phyloP scores from a whole-genome alignment of 83 land plant species.

The Isoetes engelmannii region DNA sequence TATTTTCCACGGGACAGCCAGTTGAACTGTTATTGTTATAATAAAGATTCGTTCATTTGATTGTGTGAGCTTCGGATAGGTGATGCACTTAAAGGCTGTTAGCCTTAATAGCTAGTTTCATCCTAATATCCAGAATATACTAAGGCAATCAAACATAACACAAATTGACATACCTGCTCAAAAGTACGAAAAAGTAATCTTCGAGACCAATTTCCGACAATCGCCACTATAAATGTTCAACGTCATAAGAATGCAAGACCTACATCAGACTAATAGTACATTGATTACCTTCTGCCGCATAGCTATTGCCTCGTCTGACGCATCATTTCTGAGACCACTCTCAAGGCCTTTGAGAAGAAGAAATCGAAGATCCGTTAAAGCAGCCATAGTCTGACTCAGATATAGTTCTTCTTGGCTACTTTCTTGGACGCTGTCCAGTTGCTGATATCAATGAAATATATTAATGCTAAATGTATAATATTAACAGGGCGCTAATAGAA shows the following conservation, averaged over 20 bases:
- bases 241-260: not conserved
- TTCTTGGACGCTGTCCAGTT: too few relatives aligned
- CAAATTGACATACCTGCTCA: slow-evolving; percentile 64
- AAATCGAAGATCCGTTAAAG: slow-evolving; percentile 58
- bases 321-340: slow-evolving; percentile 95
- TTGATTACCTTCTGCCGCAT: slow-evolving; percentile 80
- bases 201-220: slow-evolving; percentile 95
- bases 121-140: too few relatives aligned
- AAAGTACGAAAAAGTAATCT: slow-evolving; percentile 83
- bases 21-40: too few relatives aligned
- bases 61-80: too few relatives aligned
- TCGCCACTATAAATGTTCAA: slow-evolving; percentile 60
- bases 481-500: too few relatives aligned
- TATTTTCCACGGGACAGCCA: too few relatives aligned
- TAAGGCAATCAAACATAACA: not conserved
- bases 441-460: too few relatives aligned
- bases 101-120: too few relatives aligned
- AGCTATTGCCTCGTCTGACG: slow-evolving; percentile 87
- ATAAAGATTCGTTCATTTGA: too few relatives aligned
- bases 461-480: too few relatives aligned
- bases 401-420: too few relatives aligned
- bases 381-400: slow-evolving; percentile 48
- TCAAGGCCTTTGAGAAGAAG: slow-evolving; percentile 70
- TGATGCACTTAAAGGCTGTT: too few relatives aligned
- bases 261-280: slow-evolving; percentile 2